Percentiles rank a stretch among this genome's conserved stretches.
These are phyloP conservation scores for Blastobotrys apis DNA, from an alignment of 1,139 yeast species.

Conservation along the genomic window DNA sequence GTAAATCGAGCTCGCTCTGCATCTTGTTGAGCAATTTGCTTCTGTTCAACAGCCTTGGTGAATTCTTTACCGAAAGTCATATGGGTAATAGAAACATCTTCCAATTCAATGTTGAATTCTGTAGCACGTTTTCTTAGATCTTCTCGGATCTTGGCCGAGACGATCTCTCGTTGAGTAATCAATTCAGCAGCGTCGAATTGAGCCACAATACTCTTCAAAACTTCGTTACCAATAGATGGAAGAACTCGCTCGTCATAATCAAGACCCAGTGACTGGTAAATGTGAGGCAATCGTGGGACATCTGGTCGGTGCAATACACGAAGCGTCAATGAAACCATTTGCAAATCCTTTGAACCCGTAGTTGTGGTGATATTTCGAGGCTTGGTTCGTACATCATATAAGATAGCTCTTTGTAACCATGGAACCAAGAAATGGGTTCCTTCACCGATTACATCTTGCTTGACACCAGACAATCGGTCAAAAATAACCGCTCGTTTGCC, in stretches of 20 bases:
- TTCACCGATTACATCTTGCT: constrained; percentile 82
- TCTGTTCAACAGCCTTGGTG: constrained; percentile 97
- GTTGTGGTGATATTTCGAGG: constrained; percentile 93
- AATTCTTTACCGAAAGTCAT: constrained; percentile 96
- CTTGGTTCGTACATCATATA: constrained; percentile 86
- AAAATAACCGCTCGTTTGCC: constrained; percentile 95
- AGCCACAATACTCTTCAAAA: constrained; percentile 90
- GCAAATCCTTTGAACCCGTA: constrained; percentile 96
- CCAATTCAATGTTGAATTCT: constrained; percentile 87
- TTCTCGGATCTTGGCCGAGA: constrained; percentile 81
- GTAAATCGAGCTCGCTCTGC: constrained; percentile 95
- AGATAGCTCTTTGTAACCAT: constrained; percentile 89
- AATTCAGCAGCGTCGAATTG: constrained; percentile 98
- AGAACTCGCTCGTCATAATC: constrained; percentile 97
- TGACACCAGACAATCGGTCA: constrained; percentile 87
- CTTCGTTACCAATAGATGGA: constrained; percentile 97
- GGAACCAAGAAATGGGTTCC: constrained; percentile 96
- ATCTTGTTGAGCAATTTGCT: constrained; percentile 98
- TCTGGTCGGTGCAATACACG: constrained; percentile 95
- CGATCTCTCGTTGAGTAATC: constrained; percentile 95
- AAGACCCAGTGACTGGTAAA: constrained; percentile 84
- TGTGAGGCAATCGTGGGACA: constrained; percentile 70
- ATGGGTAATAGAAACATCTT: constrained; percentile 97
- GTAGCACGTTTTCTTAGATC: constrained; percentile 80
- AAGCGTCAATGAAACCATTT: constrained; percentile 88